Base-by-base conservation (phyloP, 1,139 yeast genomes). In the Nadsonia starkeyi-henricii region DNA sequence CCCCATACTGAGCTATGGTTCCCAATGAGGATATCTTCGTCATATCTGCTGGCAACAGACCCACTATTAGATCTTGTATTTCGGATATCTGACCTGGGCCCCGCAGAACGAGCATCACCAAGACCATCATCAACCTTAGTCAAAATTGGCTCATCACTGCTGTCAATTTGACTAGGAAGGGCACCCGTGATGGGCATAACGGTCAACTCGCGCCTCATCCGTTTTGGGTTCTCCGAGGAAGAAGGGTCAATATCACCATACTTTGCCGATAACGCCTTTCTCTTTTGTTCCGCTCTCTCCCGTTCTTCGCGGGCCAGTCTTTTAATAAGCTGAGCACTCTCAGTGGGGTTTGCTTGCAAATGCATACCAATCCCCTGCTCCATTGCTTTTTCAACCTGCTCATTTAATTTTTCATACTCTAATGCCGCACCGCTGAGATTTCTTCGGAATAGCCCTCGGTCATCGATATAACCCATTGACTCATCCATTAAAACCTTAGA, bases 311-410 rank as follows among this genome's bases (percentile, higher is more conserved):
- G 58, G 48, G 71, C 65, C 44, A 67, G 60, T 55, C 74, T 61
- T 50, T 71, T 70, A 51, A 69, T 64, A 48, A 68, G 69, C 43
- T 77, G 51, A 68, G 71, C 66, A 57, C 76, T 71, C 43, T 74
- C 73, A 0, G 85, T 79, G 3, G 85, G 85, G 48, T 77, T 75
- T 2, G 80, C 79, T 53, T 77, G 81, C 41, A 76, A 58, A 53
- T 73, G 71, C 26, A 68, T 59, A 20, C 67, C 63, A 48, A 69
- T 62, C 54, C 76, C 73, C 3, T 69, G 64, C 43, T 69, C 66
- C 3, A 67, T 61, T 2, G 60, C 60, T 12, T 57, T 75, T 75
- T 81, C 77, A 0, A 85, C 81, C 59, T 77, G 73, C 53, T 66
- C 64, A 53, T 76, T 78, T 53, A 73, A 55, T 44, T 64, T 62